These are phyloP conservation scores for Kwoniella shandongensis DNA, from an alignment of 768 basidiomycete species.

Conservation along the genomic window DNA sequence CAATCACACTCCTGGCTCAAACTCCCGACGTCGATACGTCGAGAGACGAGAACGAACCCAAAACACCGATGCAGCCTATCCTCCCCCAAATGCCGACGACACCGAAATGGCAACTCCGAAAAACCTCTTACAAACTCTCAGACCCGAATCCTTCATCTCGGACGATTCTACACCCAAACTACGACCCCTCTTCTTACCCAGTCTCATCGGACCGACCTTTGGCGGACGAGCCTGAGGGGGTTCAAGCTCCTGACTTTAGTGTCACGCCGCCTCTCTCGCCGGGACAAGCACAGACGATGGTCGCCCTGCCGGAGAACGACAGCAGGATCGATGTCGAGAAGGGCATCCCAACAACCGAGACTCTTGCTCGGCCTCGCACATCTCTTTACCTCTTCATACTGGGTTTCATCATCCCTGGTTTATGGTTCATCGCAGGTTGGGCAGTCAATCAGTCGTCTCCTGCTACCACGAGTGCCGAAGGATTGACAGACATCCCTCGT, in stretches of 20 bases:
- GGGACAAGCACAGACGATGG: background rate
- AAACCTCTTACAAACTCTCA: background rate
- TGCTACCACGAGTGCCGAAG: background rate
- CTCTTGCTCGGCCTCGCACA: background rate
- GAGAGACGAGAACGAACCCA: background rate
- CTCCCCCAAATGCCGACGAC: constrained; percentile 5
- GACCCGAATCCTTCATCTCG: constrained; percentile 6
- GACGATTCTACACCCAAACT: constrained; percentile 13
- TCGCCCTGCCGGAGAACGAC: background rate
- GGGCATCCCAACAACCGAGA: background rate
- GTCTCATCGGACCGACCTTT: constrained; percentile 2
- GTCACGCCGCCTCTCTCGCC: background rate
- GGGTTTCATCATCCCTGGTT: constrained; percentile 9
- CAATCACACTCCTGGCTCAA: background rate
- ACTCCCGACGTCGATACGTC: background rate
- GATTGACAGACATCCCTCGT: background rate
- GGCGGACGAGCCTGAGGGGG: too few species aligned
- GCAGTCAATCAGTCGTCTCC: background rate
- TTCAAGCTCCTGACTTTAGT: background rate
- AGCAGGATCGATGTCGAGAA: constrained; percentile 8
- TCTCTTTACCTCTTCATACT: constrained; percentile 12
- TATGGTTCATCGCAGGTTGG: constrained; percentile 21
- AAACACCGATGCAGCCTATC: background rate
- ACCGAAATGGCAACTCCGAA: constrained; percentile 1
- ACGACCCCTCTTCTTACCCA: constrained; percentile 20